Base-by-base conservation (phyloP, 805 yeast genomes). In the Candida tammaniensis region DNA sequence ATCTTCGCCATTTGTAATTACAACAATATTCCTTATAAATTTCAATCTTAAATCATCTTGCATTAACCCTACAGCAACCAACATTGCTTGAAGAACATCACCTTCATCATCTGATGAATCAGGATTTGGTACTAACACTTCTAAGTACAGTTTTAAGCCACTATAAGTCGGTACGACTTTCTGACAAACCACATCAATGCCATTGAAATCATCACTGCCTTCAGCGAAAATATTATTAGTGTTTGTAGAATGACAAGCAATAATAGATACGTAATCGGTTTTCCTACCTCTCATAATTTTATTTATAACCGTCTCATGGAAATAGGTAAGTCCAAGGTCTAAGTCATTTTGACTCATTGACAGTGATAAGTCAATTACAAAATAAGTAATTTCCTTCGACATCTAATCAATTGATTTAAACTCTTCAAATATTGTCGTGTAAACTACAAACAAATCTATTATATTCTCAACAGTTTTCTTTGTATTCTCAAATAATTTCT, bases 281-380 rank as follows among this genome's bases (percentile, higher is more conserved):
- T 64, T 64, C 17, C 70, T 36, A 7, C 52, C 68, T 24, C 44
- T 46, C 5, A 57, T 9, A 7, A 55, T 39, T 35, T 52, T 46
- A 14, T 39, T 39, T 1, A 60, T 48, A 7, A 41, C 20, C n/a
- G 12, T 44, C 30, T 67, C 68, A 26, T 60, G 57, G 12, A 75
- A 59, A 39, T 72, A 76, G 15, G 54, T 51, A 38, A 70, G 42
- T 5, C 68, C 64, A n/a, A 50, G 12, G 6, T 31, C 34, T 17
- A 31, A 12, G 5, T 31, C 34, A 24, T 11, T 7, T 10, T 30
- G 14, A 15, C 32, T 4, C 34, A 31, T 31, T 14, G 34, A 31
- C 34, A 24, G 28, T 13, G 74, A 66, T 10, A 70, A 55, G 49
- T 80, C 86, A 11, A 76, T 63, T 7, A 78, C 60, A 43, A 71